phyloP scores from a whole-genome alignment of 305 asterid species.

The Withania somnifera region DNA sequence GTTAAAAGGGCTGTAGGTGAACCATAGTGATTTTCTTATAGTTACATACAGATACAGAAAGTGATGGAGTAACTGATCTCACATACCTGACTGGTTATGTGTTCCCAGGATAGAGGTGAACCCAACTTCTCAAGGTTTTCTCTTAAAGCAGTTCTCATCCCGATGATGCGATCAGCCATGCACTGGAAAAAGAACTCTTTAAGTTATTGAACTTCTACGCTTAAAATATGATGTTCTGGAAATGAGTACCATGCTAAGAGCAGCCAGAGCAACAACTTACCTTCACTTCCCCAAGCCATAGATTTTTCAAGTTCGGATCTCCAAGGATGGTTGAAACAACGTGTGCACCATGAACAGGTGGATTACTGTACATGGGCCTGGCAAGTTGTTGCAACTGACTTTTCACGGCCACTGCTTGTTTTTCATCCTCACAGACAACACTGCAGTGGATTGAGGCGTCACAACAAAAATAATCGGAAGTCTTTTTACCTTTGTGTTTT shows the following conservation, averaged over 20 bases:
- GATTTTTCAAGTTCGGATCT: conserved; percentile 62
- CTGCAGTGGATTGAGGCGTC: conserved; percentile 27
- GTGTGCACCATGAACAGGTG: conserved; percentile 94
- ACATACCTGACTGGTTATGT: conserved; percentile 89
- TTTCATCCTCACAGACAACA: conserved; percentile 83
- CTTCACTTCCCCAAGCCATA: conserved; percentile 94
- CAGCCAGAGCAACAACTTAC: conserved; percentile 12
- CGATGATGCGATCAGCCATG: conserved; percentile 96
- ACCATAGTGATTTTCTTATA: neutral
- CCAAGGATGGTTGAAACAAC: conserved; percentile 76
- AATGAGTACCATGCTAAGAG: neutral
- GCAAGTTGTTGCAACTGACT: conserved; percentile 98
- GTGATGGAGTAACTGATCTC: neutral
- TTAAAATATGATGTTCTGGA: neutral
- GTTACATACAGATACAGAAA: neutral
- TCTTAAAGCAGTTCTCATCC: conserved; percentile 70
- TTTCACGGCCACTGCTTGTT: conserved; percentile 89
- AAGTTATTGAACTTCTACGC: neutral
- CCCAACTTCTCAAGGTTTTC: conserved; percentile 84
- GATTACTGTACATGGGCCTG: conserved; percentile 97
- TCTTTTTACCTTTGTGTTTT: neutral
- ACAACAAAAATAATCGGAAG: neutral
- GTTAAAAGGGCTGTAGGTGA: neutral
- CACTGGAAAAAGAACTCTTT: conserved; percentile 32
- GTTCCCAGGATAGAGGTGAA: conserved; percentile 88